A percentile compares a stretch with the other conserved stretches of the same genome.
phyloP scores from a whole-genome alignment of 1,284 basidiomycete genomes.

The Ustilago lituana region DNA sequence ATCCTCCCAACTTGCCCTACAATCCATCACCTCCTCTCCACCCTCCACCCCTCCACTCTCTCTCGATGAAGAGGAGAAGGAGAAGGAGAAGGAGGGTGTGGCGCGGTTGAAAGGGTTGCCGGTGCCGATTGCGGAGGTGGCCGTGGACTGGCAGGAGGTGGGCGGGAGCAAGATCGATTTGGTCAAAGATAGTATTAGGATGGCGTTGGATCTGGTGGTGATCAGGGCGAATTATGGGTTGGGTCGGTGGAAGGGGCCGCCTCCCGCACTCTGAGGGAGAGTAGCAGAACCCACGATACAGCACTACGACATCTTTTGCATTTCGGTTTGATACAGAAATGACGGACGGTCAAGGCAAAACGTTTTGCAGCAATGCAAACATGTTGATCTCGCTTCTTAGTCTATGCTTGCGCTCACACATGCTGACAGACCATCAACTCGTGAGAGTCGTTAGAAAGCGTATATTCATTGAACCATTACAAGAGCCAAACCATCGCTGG shows the following conservation, averaged over 20 bases:
- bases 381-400: no score
- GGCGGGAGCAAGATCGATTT: constrained; percentile 89
- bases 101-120: constrained; percentile 69
- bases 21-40: neutral
- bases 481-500: no score
- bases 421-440: no score
- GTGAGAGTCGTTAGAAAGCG: no score
- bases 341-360: no score
- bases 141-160: constrained; percentile 90
- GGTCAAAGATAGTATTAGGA: constrained; percentile 81
- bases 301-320: no score
- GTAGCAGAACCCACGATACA: no score
- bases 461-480: no score
- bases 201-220: constrained; percentile 85
- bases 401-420: no score
- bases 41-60: neutral
- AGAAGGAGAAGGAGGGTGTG: constrained; percentile 1
- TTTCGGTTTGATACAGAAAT: no score
- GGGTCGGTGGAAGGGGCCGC: constrained; percentile 71
- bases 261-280: constrained; percentile 8
- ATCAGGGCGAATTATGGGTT: constrained; percentile 81
- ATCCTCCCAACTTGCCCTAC: constrained; percentile 22
- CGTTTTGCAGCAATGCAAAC: no score
- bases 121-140: constrained; percentile 83
- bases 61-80: neutral